phyloP scores from a whole-genome alignment of 345 rosid species.

The Durio zibethinus region DNA sequence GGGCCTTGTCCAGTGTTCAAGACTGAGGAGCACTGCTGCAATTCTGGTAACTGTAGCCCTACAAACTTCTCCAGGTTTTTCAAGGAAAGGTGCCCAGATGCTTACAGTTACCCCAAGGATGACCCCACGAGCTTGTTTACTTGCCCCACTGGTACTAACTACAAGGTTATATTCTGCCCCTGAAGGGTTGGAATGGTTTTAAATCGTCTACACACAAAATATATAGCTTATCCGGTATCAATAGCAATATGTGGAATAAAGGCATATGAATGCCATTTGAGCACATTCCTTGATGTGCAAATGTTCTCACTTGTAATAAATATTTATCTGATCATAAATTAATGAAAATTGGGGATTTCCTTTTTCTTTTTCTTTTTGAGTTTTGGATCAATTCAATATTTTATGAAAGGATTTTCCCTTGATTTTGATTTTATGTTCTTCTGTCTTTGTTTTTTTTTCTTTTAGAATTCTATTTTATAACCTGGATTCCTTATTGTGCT shows the following conservation, averaged over 20 bases:
- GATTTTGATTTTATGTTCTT: no score
- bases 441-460: no score
- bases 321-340: no score
- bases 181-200: background rate
- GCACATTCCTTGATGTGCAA: conserved; percentile 1
- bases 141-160: conserved; percentile 7
- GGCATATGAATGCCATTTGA: background rate
- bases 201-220: background rate
- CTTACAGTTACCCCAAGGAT: conserved; percentile 19
- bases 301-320: background rate
- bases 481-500: no score
- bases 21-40: conserved; percentile 26
- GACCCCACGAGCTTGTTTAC: conserved; percentile 5
- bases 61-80: conserved; percentile 21
- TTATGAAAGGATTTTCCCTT: no score
- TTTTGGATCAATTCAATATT: no score
- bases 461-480: no score
- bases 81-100: conserved; percentile 24
- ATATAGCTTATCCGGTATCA: background rate
- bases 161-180: conserved; percentile 13
- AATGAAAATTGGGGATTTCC: background rate
- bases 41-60: conserved; percentile 19
- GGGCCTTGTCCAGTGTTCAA: conserved; percentile 21
- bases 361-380: no score
- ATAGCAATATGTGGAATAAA: background rate